A percentile compares a stretch with the other conserved stretches of the same genome.
Conservation (phyloP, 73 alveolate genomes). For the Tetrahymena malaccensis region DNA sequence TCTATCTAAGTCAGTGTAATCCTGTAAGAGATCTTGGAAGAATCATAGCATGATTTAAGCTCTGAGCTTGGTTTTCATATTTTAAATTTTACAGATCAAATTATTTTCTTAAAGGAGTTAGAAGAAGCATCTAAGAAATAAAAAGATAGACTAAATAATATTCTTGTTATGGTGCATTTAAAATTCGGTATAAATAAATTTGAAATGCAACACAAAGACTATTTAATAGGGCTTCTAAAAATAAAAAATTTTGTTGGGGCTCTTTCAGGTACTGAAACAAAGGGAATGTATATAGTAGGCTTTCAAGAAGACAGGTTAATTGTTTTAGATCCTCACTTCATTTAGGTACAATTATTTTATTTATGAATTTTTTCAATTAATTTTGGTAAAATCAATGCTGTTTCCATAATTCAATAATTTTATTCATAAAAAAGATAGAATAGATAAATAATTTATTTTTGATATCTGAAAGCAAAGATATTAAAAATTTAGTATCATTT, state of each 20-base stretch:
- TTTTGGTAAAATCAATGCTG: not conserved
- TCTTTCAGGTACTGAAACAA: not conserved
- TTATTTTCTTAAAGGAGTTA: not conserved
- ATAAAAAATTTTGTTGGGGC: not conserved
- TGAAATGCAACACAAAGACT: not conserved
- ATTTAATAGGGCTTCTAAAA: not conserved
- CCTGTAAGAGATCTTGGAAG: not conserved
- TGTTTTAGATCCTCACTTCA: not conserved
- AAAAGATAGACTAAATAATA: not conserved
- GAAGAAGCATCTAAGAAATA: not conserved
- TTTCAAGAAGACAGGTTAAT: not conserved
- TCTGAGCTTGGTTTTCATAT: not conserved
- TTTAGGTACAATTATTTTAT: not conserved
- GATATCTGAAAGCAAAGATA: too few species aligned
- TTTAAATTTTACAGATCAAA: not conserved
- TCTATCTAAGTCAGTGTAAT: not conserved
- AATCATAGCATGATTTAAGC: not conserved
- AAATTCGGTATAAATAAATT: not conserved
- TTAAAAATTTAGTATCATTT: too few species aligned
- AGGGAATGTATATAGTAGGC: not conserved
- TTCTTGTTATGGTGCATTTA: not conserved
- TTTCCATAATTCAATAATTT: too few species aligned
- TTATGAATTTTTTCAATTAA: not conserved
- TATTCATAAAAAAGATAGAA: too few species aligned
- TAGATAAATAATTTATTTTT: too few species aligned